Evolutionary conservation across 441 rosid genomes (phyloP).

Genomic region (Mallotus repandus): DNA sequence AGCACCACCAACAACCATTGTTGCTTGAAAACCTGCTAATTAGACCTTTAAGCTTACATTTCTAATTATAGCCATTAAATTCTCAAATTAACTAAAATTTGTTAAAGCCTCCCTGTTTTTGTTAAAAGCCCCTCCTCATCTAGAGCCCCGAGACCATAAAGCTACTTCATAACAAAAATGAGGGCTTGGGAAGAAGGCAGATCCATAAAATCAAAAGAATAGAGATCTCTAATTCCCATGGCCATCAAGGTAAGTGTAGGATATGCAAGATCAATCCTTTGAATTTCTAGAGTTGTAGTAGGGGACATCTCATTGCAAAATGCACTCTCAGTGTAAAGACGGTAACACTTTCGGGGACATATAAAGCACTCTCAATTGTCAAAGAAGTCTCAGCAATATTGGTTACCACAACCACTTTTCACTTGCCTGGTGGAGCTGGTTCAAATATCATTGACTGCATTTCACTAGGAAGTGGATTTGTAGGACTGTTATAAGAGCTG

Average conservation of each 20-base stretch:
- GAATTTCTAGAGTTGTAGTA: constrained; percentile 70
- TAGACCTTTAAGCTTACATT: too few species aligned
- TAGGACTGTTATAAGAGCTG: constrained; percentile 68
- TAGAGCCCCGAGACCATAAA: constrained; percentile 70
- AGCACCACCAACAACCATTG: too few species aligned
- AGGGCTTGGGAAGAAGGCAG: constrained; percentile 78
- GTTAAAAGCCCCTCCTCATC: constrained; percentile 85
- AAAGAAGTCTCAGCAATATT: constrained; percentile 81
- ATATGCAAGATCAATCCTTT: constrained; percentile 68
- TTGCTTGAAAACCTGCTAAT: too few species aligned
- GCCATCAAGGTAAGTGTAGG: constrained; percentile 68
- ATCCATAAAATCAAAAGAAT: constrained; percentile 84
- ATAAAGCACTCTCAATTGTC: constrained; percentile 69
- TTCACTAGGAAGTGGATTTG: constrained; percentile 88
- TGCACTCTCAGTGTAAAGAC: constrained; percentile 81
- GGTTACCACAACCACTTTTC: constrained; percentile 85
- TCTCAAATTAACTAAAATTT: too few species aligned
- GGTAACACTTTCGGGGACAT: constrained; percentile 85
- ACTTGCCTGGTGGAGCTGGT: constrained; percentile 70
- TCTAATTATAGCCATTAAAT: too few species aligned
- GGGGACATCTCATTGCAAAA: constrained; percentile 83
- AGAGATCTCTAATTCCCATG: constrained; percentile 75
- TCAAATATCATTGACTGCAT: constrained; percentile 84
- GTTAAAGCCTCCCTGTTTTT: constrained; percentile 71
- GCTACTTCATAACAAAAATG: constrained; percentile 76